These are phyloP conservation scores for Eimeria tenella DNA, from an alignment of 169 alveolate genomes.

Conservation along the genomic window DNA sequence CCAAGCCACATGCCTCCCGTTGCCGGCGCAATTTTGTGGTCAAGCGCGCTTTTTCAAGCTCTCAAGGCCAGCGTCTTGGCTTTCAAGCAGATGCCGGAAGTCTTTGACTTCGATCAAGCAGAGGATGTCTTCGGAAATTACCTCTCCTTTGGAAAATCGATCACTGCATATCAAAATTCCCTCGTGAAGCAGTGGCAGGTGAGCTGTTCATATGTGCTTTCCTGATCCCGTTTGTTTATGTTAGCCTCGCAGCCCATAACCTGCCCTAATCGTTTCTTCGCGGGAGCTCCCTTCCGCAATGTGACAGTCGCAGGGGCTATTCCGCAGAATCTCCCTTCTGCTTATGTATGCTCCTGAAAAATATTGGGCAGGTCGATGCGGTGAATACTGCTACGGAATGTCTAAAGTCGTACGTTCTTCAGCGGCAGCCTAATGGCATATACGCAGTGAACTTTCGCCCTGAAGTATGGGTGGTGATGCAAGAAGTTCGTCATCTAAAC, in stretches of 20 bases:
- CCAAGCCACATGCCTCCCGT: constrained; percentile 89
- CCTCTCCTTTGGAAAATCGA: constrained; percentile 69
- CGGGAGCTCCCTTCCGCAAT: too few relatives aligned
- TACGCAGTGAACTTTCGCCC: constrained; percentile 92
- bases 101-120: constrained; percentile 87
- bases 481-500: constrained; percentile 94
- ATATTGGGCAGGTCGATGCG: constrained; percentile 48
- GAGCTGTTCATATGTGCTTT: background rate
- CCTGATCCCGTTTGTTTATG: background rate
- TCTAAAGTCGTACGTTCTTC: constrained; percentile 63
- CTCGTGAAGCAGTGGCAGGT: constrained; percentile 77
- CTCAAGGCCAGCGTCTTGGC: constrained; percentile 93
- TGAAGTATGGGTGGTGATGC: constrained; percentile 91
- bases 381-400: constrained; percentile 52
- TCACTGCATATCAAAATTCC: constrained; percentile 69
- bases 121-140: constrained; percentile 80
- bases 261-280: too few relatives aligned
- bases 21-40: constrained; percentile 95
- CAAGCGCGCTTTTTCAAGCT: constrained; percentile 91
- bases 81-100: constrained; percentile 90
- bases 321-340: background rate
- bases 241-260: background rate
- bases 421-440: constrained; percentile 77
- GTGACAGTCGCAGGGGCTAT: too few relatives aligned
- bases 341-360: background rate